Percentiles rank a stretch among this genome's conserved stretches.
phyloP scores from a whole-genome alignment of 2,329 filamentous ascomycete genomes.

The Stylonectria norvegica region DNA sequence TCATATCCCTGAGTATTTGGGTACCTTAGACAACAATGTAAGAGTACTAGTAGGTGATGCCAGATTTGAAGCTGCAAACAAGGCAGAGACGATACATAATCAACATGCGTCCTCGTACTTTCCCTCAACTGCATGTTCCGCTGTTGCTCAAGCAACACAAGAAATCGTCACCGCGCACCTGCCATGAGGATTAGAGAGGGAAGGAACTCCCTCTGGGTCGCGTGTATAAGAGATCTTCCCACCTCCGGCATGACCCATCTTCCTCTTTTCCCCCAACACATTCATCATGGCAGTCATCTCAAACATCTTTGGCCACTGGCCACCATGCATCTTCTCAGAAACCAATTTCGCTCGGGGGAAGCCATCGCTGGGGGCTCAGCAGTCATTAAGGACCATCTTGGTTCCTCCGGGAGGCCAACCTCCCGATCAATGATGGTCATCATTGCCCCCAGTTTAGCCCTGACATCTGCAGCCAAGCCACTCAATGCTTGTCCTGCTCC shows the following conservation, averaged over 20 bases:
- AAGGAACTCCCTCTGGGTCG: not conserved
- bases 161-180: not conserved
- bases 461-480: not conserved
- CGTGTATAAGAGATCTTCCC: not conserved
- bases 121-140: not conserved
- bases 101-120: not conserved
- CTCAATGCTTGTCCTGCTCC: not conserved
- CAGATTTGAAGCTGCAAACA: not conserved
- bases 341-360: slow-evolving; percentile 9
- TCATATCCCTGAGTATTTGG: too few relatives aligned
- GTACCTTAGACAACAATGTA: too few relatives aligned
- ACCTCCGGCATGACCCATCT: not conserved
- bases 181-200: too few relatives aligned
- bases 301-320: slow-evolving; percentile 11
- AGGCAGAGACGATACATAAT: not conserved
- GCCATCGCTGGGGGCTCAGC: slow-evolving; percentile 13
- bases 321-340: slow-evolving; percentile 5
- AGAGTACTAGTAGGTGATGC: not conserved
- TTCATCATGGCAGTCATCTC: slow-evolving; percentile 9
- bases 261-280: slow-evolving; percentile 4
- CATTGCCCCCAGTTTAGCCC: not conserved
- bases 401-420: slow-evolving; percentile 2
- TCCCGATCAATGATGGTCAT: not conserved
- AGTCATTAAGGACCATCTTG: slow-evolving; percentile 3
- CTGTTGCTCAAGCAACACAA: not conserved